Evolutionary conservation across 169 alveolate genomes (phyloP).

Genomic region (Cryptosporidium ryanae): DNA sequence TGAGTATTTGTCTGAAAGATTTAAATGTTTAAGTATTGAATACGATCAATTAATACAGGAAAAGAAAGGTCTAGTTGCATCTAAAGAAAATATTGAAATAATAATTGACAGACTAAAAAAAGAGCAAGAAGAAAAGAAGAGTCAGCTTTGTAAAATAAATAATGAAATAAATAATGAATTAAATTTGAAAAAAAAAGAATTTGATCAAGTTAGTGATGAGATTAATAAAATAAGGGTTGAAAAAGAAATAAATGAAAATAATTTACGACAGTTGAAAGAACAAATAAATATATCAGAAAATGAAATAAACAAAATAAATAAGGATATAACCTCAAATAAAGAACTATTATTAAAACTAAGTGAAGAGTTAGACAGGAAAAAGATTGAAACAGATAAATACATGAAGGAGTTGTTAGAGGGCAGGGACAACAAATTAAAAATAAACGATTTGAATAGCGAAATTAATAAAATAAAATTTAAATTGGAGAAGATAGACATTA

Average conservation of each 20-base stretch:
- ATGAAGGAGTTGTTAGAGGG: conserved; percentile 24
- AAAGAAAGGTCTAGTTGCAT: conserved; percentile 15
- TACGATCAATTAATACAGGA: conserved; percentile 27
- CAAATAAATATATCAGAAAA: conserved; percentile 36
- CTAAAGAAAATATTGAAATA: conserved; percentile 54
- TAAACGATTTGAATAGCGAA: conserved; percentile 1
- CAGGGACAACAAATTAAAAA: background rate
- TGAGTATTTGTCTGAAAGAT: conserved; percentile 31
- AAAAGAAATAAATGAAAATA: conserved; percentile 37
- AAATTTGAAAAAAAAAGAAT: conserved; percentile 15
- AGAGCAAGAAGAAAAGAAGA: conserved; percentile 63
- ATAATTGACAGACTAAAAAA: conserved; percentile 48
- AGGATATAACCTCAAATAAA: conserved; percentile 47
- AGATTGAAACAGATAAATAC: conserved; percentile 11
- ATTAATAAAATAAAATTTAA: background rate
- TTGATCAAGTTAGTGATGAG: background rate
- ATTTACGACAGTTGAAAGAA: background rate
- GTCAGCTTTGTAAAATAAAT: conserved; percentile 18
- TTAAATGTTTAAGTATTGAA: conserved; percentile 26
- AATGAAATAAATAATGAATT: conserved; percentile 34
- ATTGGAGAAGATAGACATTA: conserved; percentile 10
- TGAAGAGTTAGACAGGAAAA: conserved; percentile 45
- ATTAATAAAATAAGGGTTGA: background rate
- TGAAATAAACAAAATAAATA: background rate
- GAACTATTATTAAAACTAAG: conserved; percentile 7